Evolutionary conservation across 2,329 filamentous ascomycete genomes (phyloP).

Genomic region (Tolypocladium paradoxum): DNA sequence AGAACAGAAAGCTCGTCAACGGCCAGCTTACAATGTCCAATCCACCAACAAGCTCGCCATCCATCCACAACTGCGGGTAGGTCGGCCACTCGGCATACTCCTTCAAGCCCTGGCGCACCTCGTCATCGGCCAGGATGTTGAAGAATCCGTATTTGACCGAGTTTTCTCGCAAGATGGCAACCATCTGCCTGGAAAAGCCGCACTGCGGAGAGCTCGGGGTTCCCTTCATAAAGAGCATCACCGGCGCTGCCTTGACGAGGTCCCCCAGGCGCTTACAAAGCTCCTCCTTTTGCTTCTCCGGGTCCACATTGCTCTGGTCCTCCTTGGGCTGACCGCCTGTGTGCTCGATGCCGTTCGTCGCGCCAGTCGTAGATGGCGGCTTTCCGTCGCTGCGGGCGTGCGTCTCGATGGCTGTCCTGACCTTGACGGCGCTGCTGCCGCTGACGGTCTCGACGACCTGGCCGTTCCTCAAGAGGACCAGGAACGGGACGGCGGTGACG

Average conservation of each 20-base stretch:
- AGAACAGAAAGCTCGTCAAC: not conserved
- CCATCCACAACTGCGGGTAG: slow-evolving; percentile 88
- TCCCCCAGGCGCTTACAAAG: slow-evolving; percentile 70
- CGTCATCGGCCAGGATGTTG: slow-evolving; percentile 95
- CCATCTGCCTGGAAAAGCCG: slow-evolving; percentile 85
- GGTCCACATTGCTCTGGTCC: slow-evolving; percentile 28
- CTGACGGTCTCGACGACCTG: slow-evolving; percentile 75
- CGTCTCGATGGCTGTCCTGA: slow-evolving; percentile 75
- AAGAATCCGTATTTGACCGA: slow-evolving; percentile 97
- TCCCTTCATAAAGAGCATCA: slow-evolving; percentile 99
- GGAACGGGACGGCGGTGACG: slow-evolving; percentile 86
- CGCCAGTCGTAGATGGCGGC: slow-evolving; percentile 21
- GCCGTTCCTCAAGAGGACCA: slow-evolving; percentile 70
- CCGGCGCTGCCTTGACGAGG: slow-evolving; percentile 86
- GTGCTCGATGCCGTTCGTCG: slow-evolving; percentile 23
- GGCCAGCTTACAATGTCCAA: slow-evolving; percentile 77
- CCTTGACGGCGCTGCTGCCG: slow-evolving; percentile 78
- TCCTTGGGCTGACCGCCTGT: slow-evolving; percentile 33
- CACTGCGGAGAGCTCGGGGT: slow-evolving; percentile 80
- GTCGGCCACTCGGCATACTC: slow-evolving; percentile 98
- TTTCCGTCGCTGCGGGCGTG: slow-evolving; percentile 46
- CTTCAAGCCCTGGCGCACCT: slow-evolving; percentile 92
- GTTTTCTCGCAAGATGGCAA: slow-evolving; percentile 76
- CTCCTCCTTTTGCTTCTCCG: slow-evolving; percentile 65
- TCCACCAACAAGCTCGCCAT: slow-evolving; percentile 83